These are phyloP conservation scores for Primulina huaijiensis DNA, from an alignment of 257 asterid genomes.

Conservation along the genomic window DNA sequence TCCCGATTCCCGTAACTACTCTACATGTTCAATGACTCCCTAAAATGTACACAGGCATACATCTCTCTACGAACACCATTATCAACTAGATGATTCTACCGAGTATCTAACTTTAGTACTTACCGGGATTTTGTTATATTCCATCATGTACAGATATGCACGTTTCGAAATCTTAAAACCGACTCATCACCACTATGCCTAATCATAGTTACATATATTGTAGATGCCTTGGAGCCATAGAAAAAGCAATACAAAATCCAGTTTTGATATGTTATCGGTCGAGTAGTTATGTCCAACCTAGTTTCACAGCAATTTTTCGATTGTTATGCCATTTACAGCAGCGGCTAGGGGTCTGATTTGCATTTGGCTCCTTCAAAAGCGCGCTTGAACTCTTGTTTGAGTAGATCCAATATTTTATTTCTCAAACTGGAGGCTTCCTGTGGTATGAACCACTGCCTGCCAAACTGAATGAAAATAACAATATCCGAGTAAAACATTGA, in stretches of 20 bases:
- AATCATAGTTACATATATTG: constrained; percentile 17
- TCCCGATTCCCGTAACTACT: background rate
- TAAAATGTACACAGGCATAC: background rate
- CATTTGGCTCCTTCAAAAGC: constrained; percentile 28
- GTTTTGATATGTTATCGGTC: constrained; percentile 14
- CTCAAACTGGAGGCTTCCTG: constrained; percentile 77
- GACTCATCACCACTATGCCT: constrained; percentile 7
- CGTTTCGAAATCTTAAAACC: constrained; percentile 17
- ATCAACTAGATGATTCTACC: constrained; percentile 3
- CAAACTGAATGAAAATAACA: constrained; percentile 55
- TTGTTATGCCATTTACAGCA: constrained; percentile 18
- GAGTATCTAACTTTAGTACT: constrained; percentile 5
- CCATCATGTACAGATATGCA: constrained; percentile 22
- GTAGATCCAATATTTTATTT: constrained; percentile 39
- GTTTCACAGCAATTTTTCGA: constrained; percentile 23
- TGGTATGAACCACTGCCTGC: constrained; percentile 77
- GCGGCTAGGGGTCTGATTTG: constrained; percentile 25
- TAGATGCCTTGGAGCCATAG: constrained; percentile 18
- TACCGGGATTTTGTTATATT: background rate
- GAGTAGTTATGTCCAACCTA: constrained; percentile 13
- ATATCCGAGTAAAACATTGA: constrained; percentile 12
- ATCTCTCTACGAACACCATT: background rate
- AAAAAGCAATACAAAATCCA: constrained; percentile 11
- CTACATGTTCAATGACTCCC: background rate
- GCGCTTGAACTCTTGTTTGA: constrained; percentile 47